A percentile compares a stretch with the other conserved stretches of the same genome.
These are phyloP conservation scores for Heterobasidion annosum DNA, from an alignment of 1,284 basidiomycete genomes.

Conservation along the genomic window DNA sequence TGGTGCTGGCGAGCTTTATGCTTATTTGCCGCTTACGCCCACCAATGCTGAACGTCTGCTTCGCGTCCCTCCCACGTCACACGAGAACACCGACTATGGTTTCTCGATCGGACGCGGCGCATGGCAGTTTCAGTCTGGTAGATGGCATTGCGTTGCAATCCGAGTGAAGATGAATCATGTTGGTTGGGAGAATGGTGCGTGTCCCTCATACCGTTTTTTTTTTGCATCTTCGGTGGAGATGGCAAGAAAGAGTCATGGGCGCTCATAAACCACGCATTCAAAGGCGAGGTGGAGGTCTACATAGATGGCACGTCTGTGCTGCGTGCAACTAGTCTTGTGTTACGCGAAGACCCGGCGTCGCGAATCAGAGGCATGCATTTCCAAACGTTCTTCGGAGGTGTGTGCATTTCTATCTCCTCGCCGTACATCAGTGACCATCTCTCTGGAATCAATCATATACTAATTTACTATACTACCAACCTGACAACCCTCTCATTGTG, in stretches of 20 bases:
- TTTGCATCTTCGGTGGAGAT: background rate
- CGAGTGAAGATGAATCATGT: slow-evolving; percentile 56
- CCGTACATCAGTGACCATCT: background rate
- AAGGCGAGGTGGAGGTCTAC: slow-evolving; percentile 51
- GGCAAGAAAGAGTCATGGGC: background rate
- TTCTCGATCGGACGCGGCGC: slow-evolving; percentile 52
- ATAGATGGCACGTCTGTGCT: slow-evolving; percentile 46
- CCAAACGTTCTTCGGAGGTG: slow-evolving; percentile 71
- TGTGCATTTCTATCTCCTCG: slow-evolving; percentile 7
- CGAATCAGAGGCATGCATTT: slow-evolving; percentile 54
- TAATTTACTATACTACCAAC: background rate
- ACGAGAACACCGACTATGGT: slow-evolving; percentile 46
- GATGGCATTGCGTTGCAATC: slow-evolving; percentile 52
- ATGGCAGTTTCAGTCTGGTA: slow-evolving; percentile 32
- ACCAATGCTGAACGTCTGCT: slow-evolving; percentile 33
- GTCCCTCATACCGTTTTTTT: background rate
- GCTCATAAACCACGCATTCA: background rate
- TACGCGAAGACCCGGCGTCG: slow-evolving; percentile 32
- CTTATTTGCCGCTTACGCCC: slow-evolving; percentile 41
- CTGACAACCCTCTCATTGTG: background rate
- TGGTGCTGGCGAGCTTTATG: slow-evolving; percentile 46
- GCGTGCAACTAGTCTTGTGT: slow-evolving; percentile 27
- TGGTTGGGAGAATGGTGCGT: slow-evolving; percentile 33
- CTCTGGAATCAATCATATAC: background rate
- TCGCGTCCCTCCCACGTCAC: slow-evolving; percentile 39